These are phyloP conservation scores for Madurella fahalii DNA, from an alignment of 2,329 filamentous ascomycete genomes.

Conservation along the genomic window DNA sequence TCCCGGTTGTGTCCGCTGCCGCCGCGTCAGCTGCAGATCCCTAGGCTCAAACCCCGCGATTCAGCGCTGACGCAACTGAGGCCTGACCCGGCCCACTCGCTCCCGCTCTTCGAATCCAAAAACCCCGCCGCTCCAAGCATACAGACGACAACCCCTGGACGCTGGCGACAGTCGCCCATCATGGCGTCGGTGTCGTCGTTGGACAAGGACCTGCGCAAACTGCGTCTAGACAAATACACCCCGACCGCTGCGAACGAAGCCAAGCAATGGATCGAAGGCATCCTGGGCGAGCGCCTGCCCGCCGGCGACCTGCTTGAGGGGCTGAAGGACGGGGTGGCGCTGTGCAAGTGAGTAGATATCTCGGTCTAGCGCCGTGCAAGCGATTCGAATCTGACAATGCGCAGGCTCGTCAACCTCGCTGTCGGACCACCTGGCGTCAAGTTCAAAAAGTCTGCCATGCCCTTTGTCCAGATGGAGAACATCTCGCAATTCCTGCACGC, in stretches of 20 bases:
- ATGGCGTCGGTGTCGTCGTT: constrained; percentile 95
- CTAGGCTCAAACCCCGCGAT: not conserved
- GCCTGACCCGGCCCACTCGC: not conserved
- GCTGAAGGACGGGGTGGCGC: constrained; percentile 83
- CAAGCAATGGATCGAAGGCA: constrained; percentile 78
- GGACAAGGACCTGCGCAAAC: constrained; percentile 89
- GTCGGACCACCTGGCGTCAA: constrained; percentile 73
- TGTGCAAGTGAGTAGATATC: constrained; percentile 70
- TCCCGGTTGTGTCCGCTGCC: not conserved
- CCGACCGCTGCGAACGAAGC: constrained; percentile 84
- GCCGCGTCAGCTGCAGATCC: constrained; percentile 1
- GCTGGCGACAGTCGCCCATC: constrained; percentile 1
- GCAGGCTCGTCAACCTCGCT: constrained; percentile 76
- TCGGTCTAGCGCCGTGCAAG: not conserved
- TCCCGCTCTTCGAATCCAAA: not conserved
- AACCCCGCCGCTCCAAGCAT: not conserved
- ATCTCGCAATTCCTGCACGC: constrained; percentile 92
- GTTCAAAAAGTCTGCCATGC: constrained; percentile 91
- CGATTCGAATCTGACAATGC: constrained; percentile 1
- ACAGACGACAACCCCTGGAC: not conserved
- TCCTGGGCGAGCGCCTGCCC: constrained; percentile 68
- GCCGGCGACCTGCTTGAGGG: constrained; percentile 75
- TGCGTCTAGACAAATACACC: constrained; percentile 92
- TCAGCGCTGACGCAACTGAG: constrained; percentile 4
- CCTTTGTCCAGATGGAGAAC: constrained; percentile 99